Percentiles rank a stretch among this genome's conserved stretches.
Evolutionary conservation across 2,329 filamentous ascomycete genomes (phyloP).

Genomic region (Fusarium xyrophilum): DNA sequence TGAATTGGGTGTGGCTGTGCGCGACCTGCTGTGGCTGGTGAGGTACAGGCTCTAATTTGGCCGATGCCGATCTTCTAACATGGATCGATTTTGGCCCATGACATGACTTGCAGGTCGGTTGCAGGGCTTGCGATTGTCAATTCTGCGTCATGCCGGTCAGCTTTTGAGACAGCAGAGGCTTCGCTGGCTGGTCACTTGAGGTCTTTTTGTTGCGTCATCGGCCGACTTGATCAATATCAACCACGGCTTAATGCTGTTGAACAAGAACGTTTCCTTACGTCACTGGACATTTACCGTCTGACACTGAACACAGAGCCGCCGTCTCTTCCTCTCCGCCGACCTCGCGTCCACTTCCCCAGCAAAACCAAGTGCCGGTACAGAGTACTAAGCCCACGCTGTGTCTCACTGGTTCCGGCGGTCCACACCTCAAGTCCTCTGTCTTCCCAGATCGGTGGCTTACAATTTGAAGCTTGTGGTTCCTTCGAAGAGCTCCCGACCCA

Average conservation of each 20-base stretch:
- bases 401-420: slow-evolving; percentile 30
- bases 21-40: slow-evolving; percentile 2
- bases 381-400: background rate
- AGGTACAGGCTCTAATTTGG: slow-evolving; percentile 2
- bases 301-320: background rate
- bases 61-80: slow-evolving; percentile 29
- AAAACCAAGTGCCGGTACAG: slow-evolving; percentile 14
- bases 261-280: background rate
- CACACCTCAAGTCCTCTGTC: background rate
- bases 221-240: background rate
- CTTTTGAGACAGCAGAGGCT: background rate
- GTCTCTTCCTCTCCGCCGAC: slow-evolving; percentile 8
- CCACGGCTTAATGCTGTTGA: background rate
- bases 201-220: background rate
- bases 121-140: slow-evolving; percentile 14
- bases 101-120: slow-evolving; percentile 23
- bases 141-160: slow-evolving; percentile 21
- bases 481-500: slow-evolving; percentile 31
- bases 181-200: background rate
- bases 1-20: slow-evolving; percentile 34
- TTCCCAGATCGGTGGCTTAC: slow-evolving; percentile 37
- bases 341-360: slow-evolving; percentile 4
- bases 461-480: slow-evolving; percentile 2
- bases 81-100: background rate
- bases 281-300: background rate